Evolutionary conservation across 129 eudicot species (phyloP).

Genomic region (Arctium lappa): DNA sequence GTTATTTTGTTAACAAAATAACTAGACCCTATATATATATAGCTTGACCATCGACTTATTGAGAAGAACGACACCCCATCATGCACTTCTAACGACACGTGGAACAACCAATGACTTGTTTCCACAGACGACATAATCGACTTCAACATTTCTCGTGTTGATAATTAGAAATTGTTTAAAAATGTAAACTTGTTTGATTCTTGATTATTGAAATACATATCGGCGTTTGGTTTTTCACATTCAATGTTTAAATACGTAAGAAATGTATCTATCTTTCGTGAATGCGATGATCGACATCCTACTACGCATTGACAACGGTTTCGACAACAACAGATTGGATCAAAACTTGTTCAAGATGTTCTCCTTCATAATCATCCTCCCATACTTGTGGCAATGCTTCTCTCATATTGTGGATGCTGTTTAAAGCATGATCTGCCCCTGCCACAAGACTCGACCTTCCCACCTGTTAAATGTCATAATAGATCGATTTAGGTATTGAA

Average conservation of each 20-base stretch:
- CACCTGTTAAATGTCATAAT: conserved; percentile 40
- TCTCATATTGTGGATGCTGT: conserved; percentile 80
- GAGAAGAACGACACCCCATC: no score
- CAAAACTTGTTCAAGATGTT: conserved; percentile 43
- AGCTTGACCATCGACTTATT: no score
- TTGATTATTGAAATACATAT: background rate
- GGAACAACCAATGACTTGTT: no score
- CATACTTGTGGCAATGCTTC: conserved; percentile 85
- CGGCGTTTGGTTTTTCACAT: background rate
- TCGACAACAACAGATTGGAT: conserved; percentile 46
- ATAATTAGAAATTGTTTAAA: background rate
- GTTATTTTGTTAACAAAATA: no score
- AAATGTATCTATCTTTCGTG: background rate
- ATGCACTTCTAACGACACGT: no score
- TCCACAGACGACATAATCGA: background rate
- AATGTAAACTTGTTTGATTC: background rate
- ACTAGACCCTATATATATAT: no score
- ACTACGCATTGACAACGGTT: conserved; percentile 68
- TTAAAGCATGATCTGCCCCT: conserved; percentile 83
- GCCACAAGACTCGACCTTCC: conserved; percentile 72
- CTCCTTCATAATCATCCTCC: conserved; percentile 44
- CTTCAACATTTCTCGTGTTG: background rate
- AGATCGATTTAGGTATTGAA: no score
- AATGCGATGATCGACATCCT: background rate
- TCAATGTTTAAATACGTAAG: background rate